phyloP scores from a whole-genome alignment of 768 basidiomycete species.

The Boletus huronensis region DNA sequence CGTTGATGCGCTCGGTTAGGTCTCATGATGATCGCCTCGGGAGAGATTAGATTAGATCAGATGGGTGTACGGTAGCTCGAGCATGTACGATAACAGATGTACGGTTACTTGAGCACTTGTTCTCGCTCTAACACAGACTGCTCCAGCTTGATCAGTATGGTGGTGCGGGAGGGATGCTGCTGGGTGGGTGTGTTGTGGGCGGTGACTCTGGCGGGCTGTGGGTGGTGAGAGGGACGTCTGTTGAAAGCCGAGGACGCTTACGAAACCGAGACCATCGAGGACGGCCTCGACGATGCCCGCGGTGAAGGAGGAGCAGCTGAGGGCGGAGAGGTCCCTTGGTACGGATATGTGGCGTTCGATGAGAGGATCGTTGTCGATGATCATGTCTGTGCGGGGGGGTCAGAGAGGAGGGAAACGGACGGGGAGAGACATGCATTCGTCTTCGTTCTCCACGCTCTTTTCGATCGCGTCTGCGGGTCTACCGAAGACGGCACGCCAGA shows the following conservation, averaged over 20 bases:
- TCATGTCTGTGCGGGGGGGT: slow-evolving; percentile 71
- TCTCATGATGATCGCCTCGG: background rate
- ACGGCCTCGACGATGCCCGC: slow-evolving; percentile 98
- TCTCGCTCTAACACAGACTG: slow-evolving; percentile 91
- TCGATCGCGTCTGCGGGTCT: slow-evolving; percentile 93
- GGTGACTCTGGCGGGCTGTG: slow-evolving; percentile 91
- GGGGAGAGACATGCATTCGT: slow-evolving; percentile 69
- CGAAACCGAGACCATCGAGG: slow-evolving; percentile 89
- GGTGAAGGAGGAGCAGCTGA: slow-evolving; percentile 96
- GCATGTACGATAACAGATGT: slow-evolving; percentile 10
- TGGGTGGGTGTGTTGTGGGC: slow-evolving; percentile 89
- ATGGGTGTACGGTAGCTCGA: background rate
- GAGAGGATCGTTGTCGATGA: slow-evolving; percentile 93
- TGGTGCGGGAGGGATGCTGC: slow-evolving; percentile 78
- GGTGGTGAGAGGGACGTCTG: slow-evolving; percentile 8
- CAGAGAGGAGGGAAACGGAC: background rate
- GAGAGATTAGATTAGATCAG: slow-evolving; percentile 19
- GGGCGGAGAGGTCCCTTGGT: slow-evolving; percentile 87
- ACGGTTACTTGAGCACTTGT: slow-evolving; percentile 68
- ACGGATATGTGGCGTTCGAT: slow-evolving; percentile 91
- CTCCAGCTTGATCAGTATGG: slow-evolving; percentile 97
- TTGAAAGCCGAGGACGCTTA: slow-evolving; percentile 41
- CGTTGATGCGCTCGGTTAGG: background rate
- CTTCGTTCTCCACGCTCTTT: slow-evolving; percentile 92
- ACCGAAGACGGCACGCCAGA: slow-evolving; percentile 93